A percentile compares a stretch with the other conserved stretches of the same genome.
Evolutionary conservation across 768 basidiomycete genomes (phyloP).

Genomic region (Termitomyces sp.): DNA sequence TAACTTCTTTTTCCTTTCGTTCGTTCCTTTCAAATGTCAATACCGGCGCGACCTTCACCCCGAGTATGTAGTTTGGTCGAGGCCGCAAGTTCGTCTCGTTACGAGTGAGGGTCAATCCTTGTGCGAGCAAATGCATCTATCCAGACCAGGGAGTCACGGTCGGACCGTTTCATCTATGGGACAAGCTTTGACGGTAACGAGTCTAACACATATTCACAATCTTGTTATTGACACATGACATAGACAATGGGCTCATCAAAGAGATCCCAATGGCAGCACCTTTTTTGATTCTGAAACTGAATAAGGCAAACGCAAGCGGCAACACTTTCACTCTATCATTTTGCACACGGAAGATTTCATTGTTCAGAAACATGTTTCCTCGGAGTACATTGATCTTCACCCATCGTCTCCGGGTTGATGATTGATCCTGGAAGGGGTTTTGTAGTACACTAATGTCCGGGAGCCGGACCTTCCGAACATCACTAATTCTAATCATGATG

Average conservation of each 20-base stretch:
- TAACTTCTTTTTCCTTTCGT: not conserved
- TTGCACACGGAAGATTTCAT: not conserved
- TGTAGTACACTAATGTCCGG: not conserved
- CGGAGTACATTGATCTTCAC: not conserved
- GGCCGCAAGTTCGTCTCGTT: too few species aligned
- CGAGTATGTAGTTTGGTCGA: not conserved
- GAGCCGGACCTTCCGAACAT: not conserved
- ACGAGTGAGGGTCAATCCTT: too few species aligned
- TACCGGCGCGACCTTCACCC: not conserved
- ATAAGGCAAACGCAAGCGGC: not conserved
- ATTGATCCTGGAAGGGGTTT: not conserved
- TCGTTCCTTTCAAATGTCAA: not conserved
- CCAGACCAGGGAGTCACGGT: too few species aligned
- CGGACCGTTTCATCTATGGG: not conserved
- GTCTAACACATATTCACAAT: not conserved
- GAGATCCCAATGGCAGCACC: not conserved
- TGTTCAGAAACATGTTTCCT: not conserved
- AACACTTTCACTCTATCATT: not conserved
- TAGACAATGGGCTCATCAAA: not conserved
- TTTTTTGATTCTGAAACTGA: not conserved
- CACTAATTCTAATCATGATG: not conserved
- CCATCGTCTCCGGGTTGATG: constrained; percentile 1
- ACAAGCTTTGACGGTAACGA: not conserved
- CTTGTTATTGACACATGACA: not conserved
- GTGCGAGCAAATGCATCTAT: too few species aligned